Evolutionary conservation across 345 rosid genomes (phyloP).

Genomic region (Syzygium aromaticum): DNA sequence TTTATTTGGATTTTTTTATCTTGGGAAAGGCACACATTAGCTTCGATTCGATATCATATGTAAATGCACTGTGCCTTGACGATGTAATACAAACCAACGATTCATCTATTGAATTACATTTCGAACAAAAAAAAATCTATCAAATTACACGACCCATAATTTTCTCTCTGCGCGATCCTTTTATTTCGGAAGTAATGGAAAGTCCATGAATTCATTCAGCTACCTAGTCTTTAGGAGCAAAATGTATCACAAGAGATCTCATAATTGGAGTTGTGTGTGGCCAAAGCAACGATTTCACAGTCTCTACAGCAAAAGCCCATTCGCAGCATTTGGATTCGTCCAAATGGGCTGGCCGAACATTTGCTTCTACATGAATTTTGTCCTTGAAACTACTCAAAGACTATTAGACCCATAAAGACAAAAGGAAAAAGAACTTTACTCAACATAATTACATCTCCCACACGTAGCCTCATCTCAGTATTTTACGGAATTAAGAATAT

Average conservation of each 20-base stretch:
- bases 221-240: neutral
- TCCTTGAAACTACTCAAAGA: neutral
- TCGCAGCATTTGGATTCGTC: neutral
- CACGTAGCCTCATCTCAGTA: too few relatives aligned
- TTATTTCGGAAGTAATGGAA: too few relatives aligned
- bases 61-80: neutral
- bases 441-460: too few relatives aligned
- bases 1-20: rapidly evolving
- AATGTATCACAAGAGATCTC: neutral
- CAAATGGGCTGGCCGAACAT: neutral
- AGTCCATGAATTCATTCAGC: neutral
- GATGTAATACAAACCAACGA: neutral
- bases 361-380: neutral
- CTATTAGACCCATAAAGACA: neutral
- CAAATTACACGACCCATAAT: neutral
- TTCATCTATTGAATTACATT: neutral
- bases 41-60: neutral
- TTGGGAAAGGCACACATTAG: neutral
- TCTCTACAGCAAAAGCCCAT: neutral
- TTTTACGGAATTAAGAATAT: too few relatives aligned
- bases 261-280: neutral
- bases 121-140: neutral
- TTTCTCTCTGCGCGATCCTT: too few relatives aligned
- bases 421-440: too few relatives aligned
- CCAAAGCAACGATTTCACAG: neutral